phyloP scores from a whole-genome alignment of 495 filamentous ascomycete genomes.

The Aspergillus wentii region DNA sequence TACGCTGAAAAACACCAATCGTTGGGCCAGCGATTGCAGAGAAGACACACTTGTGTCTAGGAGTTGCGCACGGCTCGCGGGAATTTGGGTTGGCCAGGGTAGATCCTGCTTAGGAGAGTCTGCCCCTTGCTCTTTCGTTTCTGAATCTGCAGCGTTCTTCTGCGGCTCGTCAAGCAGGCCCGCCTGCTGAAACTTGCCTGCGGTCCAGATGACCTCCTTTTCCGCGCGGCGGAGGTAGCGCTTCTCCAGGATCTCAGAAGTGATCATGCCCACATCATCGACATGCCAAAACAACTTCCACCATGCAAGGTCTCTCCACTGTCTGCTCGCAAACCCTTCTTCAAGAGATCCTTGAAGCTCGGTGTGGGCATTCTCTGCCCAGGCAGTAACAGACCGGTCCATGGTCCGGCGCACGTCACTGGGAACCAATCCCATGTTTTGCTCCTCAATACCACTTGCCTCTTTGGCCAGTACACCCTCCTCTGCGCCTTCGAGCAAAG shows the following conservation, averaged over 20 bases:
- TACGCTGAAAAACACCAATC: slow-evolving; percentile 68
- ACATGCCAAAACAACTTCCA: slow-evolving; percentile 94
- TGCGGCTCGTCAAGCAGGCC: slow-evolving; percentile 37
- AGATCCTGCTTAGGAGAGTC: too few species aligned
- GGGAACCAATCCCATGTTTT: slow-evolving; percentile 31
- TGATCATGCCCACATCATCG: slow-evolving; percentile 82
- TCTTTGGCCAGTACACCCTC: slow-evolving; percentile 49
- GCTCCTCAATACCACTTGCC: slow-evolving; percentile 27
- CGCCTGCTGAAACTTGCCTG: slow-evolving; percentile 74
- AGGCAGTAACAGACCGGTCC: slow-evolving; percentile 53
- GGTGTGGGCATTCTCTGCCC: slow-evolving; percentile 75
- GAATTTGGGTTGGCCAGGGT: slow-evolving; percentile 42
- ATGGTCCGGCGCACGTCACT: slow-evolving; percentile 44
- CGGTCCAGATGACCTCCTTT: slow-evolving; percentile 67
- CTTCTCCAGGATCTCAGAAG: slow-evolving; percentile 66
- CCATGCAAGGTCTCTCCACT: slow-evolving; percentile 78
- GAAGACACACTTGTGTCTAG: slow-evolving; percentile 61
- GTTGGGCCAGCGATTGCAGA: slow-evolving; percentile 76
- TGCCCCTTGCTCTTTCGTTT: not conserved
- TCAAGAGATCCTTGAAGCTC: slow-evolving; percentile 79
- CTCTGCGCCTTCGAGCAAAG: slow-evolving; percentile 56
- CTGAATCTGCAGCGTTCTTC: not conserved
- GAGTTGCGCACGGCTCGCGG: slow-evolving; percentile 47
- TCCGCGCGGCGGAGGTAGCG: slow-evolving; percentile 75
- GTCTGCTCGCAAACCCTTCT: slow-evolving; percentile 58